Percentiles rank a stretch among this genome's conserved stretches.
Conservation (phyloP, 140 eudicot genomes). For the Bidens hawaiensis region DNA sequence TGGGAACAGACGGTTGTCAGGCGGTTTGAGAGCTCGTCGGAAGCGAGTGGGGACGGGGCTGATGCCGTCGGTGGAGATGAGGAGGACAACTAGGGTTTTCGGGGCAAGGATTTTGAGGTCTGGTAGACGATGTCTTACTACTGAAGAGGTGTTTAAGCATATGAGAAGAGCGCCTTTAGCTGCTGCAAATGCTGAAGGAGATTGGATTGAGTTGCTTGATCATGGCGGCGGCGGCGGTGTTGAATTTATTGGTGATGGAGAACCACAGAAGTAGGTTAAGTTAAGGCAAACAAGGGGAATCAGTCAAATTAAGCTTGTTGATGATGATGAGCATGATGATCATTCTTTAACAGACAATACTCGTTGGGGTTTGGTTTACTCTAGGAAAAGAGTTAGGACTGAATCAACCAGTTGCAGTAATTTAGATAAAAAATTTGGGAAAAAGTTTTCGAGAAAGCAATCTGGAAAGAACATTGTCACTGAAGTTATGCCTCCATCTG, state of each 20-base stretch:
- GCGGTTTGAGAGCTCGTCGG: no score
- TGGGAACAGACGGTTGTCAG: no score
- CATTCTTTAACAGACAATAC: slow-evolving; percentile 12
- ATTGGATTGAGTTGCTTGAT: slow-evolving; percentile 44
- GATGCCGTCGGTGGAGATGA: slow-evolving; percentile 94
- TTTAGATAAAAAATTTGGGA: slow-evolving; percentile 42
- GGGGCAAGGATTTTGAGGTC: slow-evolving; percentile 87
- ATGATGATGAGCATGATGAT: not conserved
- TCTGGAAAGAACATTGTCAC: slow-evolving; percentile 10
- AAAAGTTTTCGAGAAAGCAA: slow-evolving; percentile 41
- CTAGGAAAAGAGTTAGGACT: slow-evolving; percentile 55
- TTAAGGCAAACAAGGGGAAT: slow-evolving; percentile 5
- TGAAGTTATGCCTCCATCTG: not conserved
- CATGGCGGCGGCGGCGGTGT: slow-evolving; percentile 11
- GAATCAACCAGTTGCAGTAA: not conserved
- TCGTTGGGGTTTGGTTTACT: slow-evolving; percentile 56
- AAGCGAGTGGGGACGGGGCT: slow-evolving; percentile 32
- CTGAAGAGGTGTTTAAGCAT: slow-evolving; percentile 32
- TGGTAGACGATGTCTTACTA: slow-evolving; percentile 54
- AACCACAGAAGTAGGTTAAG: not conserved
- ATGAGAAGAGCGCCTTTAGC: slow-evolving; percentile 20
- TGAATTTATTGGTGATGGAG: slow-evolving; percentile 15
- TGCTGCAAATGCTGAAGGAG: slow-evolving; percentile 27
- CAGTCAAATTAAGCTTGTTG: not conserved
- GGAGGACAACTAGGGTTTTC: slow-evolving; percentile 79